Conservation (phyloP, 768 basidiomycete genomes). For the Mrakia gelida region DNA sequence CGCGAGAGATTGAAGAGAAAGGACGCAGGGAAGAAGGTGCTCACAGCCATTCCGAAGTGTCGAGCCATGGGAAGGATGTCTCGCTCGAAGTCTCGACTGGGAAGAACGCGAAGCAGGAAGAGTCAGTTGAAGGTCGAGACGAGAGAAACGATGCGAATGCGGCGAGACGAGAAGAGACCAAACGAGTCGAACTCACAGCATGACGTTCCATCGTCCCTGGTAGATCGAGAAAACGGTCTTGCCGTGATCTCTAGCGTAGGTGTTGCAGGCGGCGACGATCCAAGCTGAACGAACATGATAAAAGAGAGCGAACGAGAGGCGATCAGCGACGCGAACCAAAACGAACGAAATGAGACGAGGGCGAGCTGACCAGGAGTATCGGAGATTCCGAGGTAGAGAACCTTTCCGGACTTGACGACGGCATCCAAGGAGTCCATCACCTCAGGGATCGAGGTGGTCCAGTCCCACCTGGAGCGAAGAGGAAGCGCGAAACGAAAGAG, state of each 20-base stretch:
- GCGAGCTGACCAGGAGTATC: conserved; percentile 22
- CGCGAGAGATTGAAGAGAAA: no score
- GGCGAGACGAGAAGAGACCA: no score
- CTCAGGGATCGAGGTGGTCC: conserved; percentile 35
- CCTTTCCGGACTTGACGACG: conserved; percentile 35
- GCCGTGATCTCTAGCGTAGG: conserved; percentile 34
- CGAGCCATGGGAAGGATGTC: conserved; percentile 48
- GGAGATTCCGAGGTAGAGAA: conserved; percentile 38
- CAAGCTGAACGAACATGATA: conserved; percentile 32
- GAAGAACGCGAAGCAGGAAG: no score
- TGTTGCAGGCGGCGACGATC: conserved; percentile 36
- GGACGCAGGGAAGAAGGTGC: no score
- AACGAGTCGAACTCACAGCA: conserved; percentile 33
- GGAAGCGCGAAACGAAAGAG: not conserved
- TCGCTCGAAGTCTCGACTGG: conserved; percentile 46
- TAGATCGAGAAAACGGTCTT: conserved; percentile 36
- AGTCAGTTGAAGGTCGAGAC: no score
- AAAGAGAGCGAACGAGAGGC: no score
- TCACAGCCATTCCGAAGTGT: conserved; percentile 38
- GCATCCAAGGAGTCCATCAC: conserved; percentile 35
- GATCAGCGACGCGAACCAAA: no score
- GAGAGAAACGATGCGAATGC: no score
- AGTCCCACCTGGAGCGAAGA: conserved; percentile 33
- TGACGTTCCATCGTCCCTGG: conserved; percentile 46
- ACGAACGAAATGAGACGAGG: no score